Evolutionary conservation across 2,329 filamentous ascomycete genomes (phyloP), one percentile per base, ranked within the genome.

Genomic region (Aureobasidium sp.): DNA sequence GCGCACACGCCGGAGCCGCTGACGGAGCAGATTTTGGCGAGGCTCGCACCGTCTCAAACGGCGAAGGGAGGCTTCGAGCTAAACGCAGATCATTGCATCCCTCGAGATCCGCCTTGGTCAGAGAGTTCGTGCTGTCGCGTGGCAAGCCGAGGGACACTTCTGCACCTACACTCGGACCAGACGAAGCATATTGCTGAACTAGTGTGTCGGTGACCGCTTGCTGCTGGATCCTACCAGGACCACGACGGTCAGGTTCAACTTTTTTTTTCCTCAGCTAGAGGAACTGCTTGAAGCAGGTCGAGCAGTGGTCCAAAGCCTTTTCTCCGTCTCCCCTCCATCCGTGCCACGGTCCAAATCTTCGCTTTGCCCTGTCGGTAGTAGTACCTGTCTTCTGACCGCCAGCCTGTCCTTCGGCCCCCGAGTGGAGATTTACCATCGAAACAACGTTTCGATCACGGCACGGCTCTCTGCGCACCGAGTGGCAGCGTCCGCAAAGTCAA

Each of bases 361-460:
- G 48, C 48, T 53, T 53, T 53, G 50, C n/a, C 50, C 38, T 34
- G 27, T 22, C 45, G 32, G 45, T 39, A 49, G 45, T 49, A 49
- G 45, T 49, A 41, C 38, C 38, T 53, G 50, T 53, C 48, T 52
- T 52, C 48, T 52, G 48, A 53, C 50, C 30, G 39, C 50, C 32
- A 29, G 50, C 21, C 22, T 27, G 38, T n/a, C 21, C 32, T 5
- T 14, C 8, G 8, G n/a, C 11, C 32, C 11, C 30, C 37, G 42
- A 42, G 48, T 52, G 48, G 39, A 53, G 38, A 22, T 25, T 27
- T 42, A 40, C 39, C 50, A 42, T 19, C 41, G n/a, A 34, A 45
- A 44, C 51, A 53, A 45, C 41, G 41, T 53, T 53, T 41, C 34
- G 40, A 53, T 53, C 39, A 39, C 51, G 51, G 51, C 41, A 53